Percentiles rank a stretch among this genome's conserved stretches.
Conservation (phyloP, 2,329 filamentous ascomycete species). For the Cercospora zeae-maydis region DNA sequence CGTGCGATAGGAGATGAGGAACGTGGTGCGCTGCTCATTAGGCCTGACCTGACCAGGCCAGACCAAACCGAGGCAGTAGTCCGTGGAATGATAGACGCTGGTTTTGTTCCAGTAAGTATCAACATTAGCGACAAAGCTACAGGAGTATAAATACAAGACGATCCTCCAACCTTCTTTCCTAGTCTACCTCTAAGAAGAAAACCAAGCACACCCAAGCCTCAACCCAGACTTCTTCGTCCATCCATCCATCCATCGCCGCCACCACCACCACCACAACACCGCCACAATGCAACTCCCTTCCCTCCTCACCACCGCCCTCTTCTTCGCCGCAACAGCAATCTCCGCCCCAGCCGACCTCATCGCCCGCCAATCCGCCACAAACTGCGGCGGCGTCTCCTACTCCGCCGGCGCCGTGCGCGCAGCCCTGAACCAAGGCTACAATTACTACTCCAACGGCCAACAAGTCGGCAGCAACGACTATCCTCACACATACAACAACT, state of each 20-base stretch:
- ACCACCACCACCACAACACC: not conserved
- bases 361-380: conserved; percentile 47
- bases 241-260: no score
- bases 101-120: not conserved
- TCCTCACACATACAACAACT: conserved; percentile 31
- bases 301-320: conserved; percentile 29
- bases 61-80: not conserved
- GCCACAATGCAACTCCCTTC: conserved; percentile 30
- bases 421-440: conserved; percentile 53
- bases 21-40: conserved; percentile 3
- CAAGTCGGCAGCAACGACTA: conserved; percentile 39
- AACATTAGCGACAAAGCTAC: not conserved
- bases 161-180: no score
- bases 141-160: conserved; percentile 13
- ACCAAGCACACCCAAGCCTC: no score
- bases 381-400: conserved; percentile 56
- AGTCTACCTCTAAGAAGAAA: no score
- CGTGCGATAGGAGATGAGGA: not conserved
- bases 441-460: conserved; percentile 42
- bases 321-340: conserved; percentile 27
- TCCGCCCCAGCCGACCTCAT: conserved; percentile 29
- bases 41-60: not conserved
- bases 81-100: not conserved
- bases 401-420: conserved; percentile 47
- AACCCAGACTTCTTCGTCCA: conserved; percentile 7